phyloP scores from a whole-genome alignment of 1,139 yeast species.

The Debaryomyces subglobosus region DNA sequence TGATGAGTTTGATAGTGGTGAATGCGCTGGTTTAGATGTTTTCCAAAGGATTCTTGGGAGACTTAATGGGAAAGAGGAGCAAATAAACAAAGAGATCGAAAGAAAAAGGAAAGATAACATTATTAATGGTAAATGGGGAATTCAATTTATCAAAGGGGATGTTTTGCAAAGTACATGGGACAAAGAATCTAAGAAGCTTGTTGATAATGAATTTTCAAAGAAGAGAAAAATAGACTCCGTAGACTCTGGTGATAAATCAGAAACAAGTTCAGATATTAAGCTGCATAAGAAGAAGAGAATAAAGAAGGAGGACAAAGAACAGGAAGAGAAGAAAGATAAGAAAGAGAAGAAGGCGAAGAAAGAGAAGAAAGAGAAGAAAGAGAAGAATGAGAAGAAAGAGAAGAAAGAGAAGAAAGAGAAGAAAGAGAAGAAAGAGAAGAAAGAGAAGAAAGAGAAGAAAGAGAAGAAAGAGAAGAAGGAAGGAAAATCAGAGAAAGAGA shows the following conservation, averaged over 20 bases:
- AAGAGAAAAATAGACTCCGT: constrained; percentile 6
- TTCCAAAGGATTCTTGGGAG: constrained; percentile 90
- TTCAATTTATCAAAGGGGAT: constrained; percentile 84
- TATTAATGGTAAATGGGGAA: constrained; percentile 81
- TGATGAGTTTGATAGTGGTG: constrained; percentile 71
- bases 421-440: constrained; percentile 21
- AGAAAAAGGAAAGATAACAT: constrained; percentile 67
- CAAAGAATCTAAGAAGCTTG: constrained; percentile 50
- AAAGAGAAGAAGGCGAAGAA: constrained; percentile 16
- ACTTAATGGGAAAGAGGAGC: constrained; percentile 74
- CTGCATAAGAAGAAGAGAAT: constrained; percentile 8
- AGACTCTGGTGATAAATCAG: neutral
- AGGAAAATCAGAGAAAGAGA: constrained; percentile 16
- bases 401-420: constrained; percentile 15
- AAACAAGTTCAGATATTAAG: neutral
- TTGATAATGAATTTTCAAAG: neutral
- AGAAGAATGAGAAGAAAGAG: constrained; percentile 13
- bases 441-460: constrained; percentile 26
- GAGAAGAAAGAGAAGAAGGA: constrained; percentile 33
- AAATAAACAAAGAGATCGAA: constrained; percentile 61
- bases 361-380: constrained; percentile 13
- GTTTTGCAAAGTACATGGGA: constrained; percentile 86
- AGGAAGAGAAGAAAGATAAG: constrained; percentile 14
- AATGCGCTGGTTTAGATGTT: constrained; percentile 88
- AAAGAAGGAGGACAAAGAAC: constrained; percentile 16